A percentile compares a stretch with the other conserved stretches of the same genome.
Evolutionary conservation across 768 basidiomycete genomes (phyloP).

Genomic region (Boletus vermiculosoides): DNA sequence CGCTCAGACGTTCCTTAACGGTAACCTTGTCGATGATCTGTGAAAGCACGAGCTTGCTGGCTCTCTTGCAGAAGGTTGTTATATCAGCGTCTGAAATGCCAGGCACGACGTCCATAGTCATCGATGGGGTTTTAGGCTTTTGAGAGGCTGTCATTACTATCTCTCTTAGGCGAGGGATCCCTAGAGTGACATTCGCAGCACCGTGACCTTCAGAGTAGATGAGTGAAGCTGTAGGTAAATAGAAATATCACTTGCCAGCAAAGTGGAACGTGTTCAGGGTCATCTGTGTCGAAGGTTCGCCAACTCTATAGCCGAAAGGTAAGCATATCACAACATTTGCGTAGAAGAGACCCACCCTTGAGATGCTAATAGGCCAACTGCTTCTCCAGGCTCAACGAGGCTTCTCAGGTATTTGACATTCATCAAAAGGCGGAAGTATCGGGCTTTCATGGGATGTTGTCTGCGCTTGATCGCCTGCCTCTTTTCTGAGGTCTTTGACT

Average conservation of each 20-base stretch:
- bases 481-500: conserved; percentile 40
- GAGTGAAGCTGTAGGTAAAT: neutral
- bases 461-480: conserved; percentile 43
- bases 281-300: conserved; percentile 99
- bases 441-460: conserved; percentile 44
- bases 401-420: conserved; percentile 91
- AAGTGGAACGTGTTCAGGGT: conserved; percentile 99
- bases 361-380: conserved; percentile 94
- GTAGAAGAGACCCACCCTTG: conserved; percentile 69
- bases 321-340: neutral
- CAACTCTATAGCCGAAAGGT: conserved; percentile 57
- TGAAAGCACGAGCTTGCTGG: conserved; percentile 80
- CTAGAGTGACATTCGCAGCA: conserved; percentile 97
- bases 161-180: conserved; percentile 97
- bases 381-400: conserved; percentile 95
- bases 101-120: conserved; percentile 75
- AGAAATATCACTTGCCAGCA: conserved; percentile 59
- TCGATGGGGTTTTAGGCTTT: conserved; percentile 96
- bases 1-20: conserved; percentile 75
- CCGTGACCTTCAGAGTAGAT: conserved; percentile 72
- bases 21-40: conserved; percentile 82
- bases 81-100: conserved; percentile 54
- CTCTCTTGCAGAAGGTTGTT: conserved; percentile 82
- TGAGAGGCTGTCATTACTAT: conserved; percentile 98
- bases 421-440: conserved; percentile 79